Base-by-base conservation (phyloP, 345 rosid genomes). In the Cardamine occulta region DNA sequence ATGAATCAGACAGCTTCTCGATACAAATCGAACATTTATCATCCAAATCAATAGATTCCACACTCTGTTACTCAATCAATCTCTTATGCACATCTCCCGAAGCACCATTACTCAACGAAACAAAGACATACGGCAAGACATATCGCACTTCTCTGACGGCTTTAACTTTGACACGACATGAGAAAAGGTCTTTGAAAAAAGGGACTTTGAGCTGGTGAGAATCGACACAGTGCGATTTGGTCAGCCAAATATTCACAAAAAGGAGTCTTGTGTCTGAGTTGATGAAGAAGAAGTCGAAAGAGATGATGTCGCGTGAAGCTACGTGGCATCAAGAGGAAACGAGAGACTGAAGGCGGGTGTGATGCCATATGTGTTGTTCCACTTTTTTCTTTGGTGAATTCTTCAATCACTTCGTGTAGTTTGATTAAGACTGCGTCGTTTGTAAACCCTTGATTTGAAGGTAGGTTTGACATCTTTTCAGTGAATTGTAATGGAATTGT, bases 41-140 rank as follows among this genome's bases (percentile, higher is more conserved):
- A 17, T 58, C 15, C 24, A 17, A 9, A 17, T 17, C 42, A 34
- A 17, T 4, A 0, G 63, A 6, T 2, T 58, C 42, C 24, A 58
- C 24, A 8, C 39, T 17, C 9, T 58, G 63, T 34, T 58, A 24
- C 8, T 32, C 42, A 32, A 32, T 3, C 42, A 58, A 9, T 18
- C 63, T 58, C 14, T 58, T 42, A 58, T 32, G 32, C 42, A 32
- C 63, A 58, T 58, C 26, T n/a, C 12, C 23, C 15, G 63, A 34
- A 58, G 42, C 63, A 58, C 42, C 63, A 17, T 2, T 4, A 54
- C 32, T 17, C 42, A 10, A 4, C 63, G 42, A 14, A 56, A 15
- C 39, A 56, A 21, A 56, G 28, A 56, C 39, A 29, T 7, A 8
- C 12, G 61, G 18, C 10, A 56, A 29, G 18, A 8, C 15, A 15